These are phyloP conservation scores for Psilocybe subaeruginosa DNA, from an alignment of 768 basidiomycete genomes.

Conservation along the genomic window DNA sequence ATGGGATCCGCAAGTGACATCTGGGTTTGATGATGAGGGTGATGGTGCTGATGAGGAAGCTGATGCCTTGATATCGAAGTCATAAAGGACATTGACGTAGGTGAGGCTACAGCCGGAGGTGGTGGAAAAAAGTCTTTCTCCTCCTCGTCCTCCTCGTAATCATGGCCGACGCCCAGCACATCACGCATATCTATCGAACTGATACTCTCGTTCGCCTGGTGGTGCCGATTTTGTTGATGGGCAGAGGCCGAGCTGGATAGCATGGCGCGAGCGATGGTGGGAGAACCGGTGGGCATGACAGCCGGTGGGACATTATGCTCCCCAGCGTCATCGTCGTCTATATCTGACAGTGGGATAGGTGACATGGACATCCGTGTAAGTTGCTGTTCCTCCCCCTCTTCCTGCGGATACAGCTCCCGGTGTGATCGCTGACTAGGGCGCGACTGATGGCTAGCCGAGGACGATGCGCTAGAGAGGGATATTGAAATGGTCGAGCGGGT, in stretches of 20 bases:
- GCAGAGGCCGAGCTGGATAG: neutral
- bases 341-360: conserved; percentile 29
- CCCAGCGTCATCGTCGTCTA: conserved; percentile 27
- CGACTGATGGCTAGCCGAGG: neutral
- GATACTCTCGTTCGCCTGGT: conserved; percentile 35
- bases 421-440: neutral
- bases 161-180: conserved; percentile 17
- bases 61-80: neutral
- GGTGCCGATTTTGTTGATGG: neutral
- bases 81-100: neutral
- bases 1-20: conserved; percentile 32
- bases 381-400: conserved; percentile 9
- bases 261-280: neutral
- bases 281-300: conserved; percentile 9
- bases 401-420: neutral
- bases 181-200: conserved; percentile 40
- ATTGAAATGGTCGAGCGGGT: conserved; percentile 29
- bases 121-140: conserved; percentile 1
- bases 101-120: neutral
- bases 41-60: conserved; percentile 5
- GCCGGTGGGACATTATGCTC: neutral
- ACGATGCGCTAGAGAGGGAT: conserved; percentile 13
- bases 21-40: conserved; percentile 11
- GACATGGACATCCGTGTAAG: conserved; percentile 26
- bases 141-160: conserved; percentile 20